A percentile compares a stretch with the other conserved stretches of the same genome.
phyloP scores from a whole-genome alignment of 192 early-diverging fungal species.

The Coemansia sp. region DNA sequence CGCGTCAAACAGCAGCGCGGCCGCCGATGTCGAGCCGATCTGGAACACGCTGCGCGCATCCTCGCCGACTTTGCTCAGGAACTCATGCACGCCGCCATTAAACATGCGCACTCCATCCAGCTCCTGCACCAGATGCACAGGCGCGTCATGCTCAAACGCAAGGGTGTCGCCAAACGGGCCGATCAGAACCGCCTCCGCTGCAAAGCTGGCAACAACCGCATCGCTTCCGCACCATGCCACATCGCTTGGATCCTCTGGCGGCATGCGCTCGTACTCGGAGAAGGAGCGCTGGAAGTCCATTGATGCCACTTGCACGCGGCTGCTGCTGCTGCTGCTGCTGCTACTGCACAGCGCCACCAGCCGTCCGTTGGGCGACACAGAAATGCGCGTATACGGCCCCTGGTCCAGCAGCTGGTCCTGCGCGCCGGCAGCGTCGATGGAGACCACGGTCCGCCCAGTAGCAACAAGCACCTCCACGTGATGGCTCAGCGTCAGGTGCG shows the following conservation, averaged over 20 bases:
- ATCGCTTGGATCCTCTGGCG: constrained; percentile 5
- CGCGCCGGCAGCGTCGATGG: constrained; percentile 75
- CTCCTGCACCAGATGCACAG: constrained; percentile 85
- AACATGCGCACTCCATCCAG: constrained; percentile 92
- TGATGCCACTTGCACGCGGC: constrained; percentile 90
- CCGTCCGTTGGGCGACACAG: constrained; percentile 94
- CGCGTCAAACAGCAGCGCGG: constrained; percentile 90
- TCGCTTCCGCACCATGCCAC: constrained; percentile 89
- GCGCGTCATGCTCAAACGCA: constrained; percentile 68
- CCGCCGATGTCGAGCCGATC: constrained; percentile 92
- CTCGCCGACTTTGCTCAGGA: constrained; percentile 76
- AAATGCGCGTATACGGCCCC: constrained; percentile 88
- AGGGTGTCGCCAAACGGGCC: constrained; percentile 86
- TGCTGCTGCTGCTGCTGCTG: constrained; percentile 63
- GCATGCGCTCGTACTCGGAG: constrained; percentile 76
- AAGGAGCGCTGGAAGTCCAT: constrained; percentile 93
- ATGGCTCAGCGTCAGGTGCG: constrained; percentile 81
- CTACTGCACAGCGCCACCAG: constrained; percentile 84
- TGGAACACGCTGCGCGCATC: constrained; percentile 71
- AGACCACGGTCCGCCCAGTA: constrained; percentile 74
- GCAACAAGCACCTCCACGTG: constrained; percentile 91
- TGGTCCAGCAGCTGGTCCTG: constrained; percentile 83
- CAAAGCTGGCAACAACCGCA: constrained; percentile 86
- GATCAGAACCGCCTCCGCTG: constrained; percentile 80
- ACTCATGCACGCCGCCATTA: constrained; percentile 78